phyloP scores from a whole-genome alignment of 2,329 filamentous ascomycete genomes.

The Calonectria ilicicola region DNA sequence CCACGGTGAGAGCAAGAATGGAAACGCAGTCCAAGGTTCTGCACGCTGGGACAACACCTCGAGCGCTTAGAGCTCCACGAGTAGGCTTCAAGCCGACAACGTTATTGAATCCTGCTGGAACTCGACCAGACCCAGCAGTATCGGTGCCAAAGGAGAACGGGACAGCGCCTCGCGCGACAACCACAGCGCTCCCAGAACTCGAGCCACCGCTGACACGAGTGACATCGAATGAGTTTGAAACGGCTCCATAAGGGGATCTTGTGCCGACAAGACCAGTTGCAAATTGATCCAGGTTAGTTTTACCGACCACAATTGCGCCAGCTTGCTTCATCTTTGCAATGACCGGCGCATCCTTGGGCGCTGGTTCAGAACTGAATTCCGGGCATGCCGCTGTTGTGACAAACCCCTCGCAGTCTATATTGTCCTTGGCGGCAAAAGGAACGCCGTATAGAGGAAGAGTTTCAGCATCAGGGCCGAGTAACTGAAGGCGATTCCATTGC shows the following conservation, averaged over 20 bases:
- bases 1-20: conserved; percentile 61
- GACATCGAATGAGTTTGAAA: conserved; percentile 62
- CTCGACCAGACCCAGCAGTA: conserved; percentile 66
- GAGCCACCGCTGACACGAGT: conserved; percentile 61
- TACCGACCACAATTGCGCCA: conserved; percentile 69
- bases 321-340: conserved; percentile 62
- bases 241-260: conserved; percentile 69
- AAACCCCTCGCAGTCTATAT: conserved; percentile 64
- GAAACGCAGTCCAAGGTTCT: conserved; percentile 69
- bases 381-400: conserved; percentile 66
- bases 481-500: conserved; percentile 32
- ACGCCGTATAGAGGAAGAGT: conserved; percentile 65
- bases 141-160: conserved; percentile 69
- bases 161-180: conserved; percentile 64
- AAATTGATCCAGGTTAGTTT: conserved; percentile 71
- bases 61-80: conserved; percentile 62
- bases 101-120: conserved; percentile 66
- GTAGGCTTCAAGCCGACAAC: conserved; percentile 65
- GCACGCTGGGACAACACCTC: conserved; percentile 66
- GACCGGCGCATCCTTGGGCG: conserved; percentile 58
- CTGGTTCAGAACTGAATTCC: conserved; percentile 58
- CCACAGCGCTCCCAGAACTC: conserved; percentile 68
- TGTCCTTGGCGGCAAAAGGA: conserved; percentile 69
- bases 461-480: conserved; percentile 1
- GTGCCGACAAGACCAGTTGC: conserved; percentile 73